phyloP scores from a whole-genome alignment of 805 yeast genomes.

The Saturnispora kantuleensis region DNA sequence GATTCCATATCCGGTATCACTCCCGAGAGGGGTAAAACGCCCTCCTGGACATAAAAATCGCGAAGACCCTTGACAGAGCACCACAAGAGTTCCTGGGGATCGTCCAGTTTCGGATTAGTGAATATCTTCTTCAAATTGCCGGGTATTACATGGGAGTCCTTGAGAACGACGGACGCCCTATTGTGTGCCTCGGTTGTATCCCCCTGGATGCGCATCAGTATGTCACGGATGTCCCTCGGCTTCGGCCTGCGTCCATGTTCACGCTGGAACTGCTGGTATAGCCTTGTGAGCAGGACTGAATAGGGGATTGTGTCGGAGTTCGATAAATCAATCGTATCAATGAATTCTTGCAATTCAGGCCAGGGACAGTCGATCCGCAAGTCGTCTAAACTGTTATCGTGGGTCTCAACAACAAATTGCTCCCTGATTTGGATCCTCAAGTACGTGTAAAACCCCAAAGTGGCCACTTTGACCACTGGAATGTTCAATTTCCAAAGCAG shows the following conservation, averaged over 20 bases:
- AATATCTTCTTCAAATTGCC: conserved; percentile 21
- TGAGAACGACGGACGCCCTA: conserved; percentile 38
- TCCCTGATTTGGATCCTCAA: conserved; percentile 44
- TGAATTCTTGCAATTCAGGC: conserved; percentile 48
- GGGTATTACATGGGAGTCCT: conserved; percentile 28
- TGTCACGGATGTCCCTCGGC: conserved; percentile 15
- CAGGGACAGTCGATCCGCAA: conserved; percentile 63
- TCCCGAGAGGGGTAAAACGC: conserved; percentile 61
- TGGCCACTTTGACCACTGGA: conserved; percentile 44
- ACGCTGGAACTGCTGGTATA: conserved; percentile 33
- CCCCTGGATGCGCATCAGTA: conserved; percentile 22
- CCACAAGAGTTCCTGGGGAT: conserved; percentile 44
- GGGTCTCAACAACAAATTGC: conserved; percentile 67
- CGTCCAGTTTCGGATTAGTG: conserved; percentile 11
- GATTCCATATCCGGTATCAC: conserved; percentile 84
- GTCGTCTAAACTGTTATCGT: conserved; percentile 50
- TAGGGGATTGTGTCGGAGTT: conserved; percentile 52
- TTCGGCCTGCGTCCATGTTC: conserved; percentile 12
- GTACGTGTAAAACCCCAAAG: conserved; percentile 59
- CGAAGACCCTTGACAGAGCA: conserved; percentile 43
- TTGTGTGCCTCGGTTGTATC: conserved; percentile 26
- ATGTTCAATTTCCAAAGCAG: conserved; percentile 34
- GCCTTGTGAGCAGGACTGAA: conserved; percentile 49
- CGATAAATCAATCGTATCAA: conserved; percentile 40
- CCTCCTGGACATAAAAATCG: conserved; percentile 34